phyloP scores from a whole-genome alignment of 495 filamentous ascomycete species.

The Xylaria venustula region DNA sequence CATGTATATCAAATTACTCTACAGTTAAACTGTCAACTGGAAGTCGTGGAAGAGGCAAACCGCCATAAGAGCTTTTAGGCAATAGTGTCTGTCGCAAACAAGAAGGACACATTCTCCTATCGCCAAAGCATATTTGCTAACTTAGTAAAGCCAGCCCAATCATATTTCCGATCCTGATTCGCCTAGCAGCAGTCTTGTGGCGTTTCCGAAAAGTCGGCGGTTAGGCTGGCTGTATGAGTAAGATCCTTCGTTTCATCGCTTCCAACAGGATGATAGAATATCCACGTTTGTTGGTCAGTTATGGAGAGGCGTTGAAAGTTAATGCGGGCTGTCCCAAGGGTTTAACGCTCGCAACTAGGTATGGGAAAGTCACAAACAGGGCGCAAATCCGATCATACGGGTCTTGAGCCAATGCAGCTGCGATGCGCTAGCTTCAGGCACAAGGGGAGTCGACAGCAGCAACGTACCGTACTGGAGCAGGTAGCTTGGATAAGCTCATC shows the following conservation, averaged over 20 bases:
- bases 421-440: slow-evolving; percentile 15
- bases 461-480: background rate
- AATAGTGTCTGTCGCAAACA: background rate
- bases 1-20: too few relatives aligned
- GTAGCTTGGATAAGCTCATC: background rate
- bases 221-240: too few relatives aligned
- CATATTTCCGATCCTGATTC: background rate
- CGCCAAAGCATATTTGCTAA: background rate
- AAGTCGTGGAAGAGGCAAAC: too few relatives aligned
- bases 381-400: slow-evolving; percentile 4
- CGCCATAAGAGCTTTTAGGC: too few relatives aligned
- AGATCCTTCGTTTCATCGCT: background rate
- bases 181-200: background rate
- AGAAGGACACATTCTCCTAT: background rate
- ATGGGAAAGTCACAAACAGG: background rate
- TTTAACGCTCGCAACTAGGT: too few relatives aligned
- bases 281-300: background rate
- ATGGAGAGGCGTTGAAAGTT: too few relatives aligned
- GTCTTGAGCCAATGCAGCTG: background rate
- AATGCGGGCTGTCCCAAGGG: too few relatives aligned
- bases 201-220: background rate
- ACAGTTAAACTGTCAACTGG: too few relatives aligned
- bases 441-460: background rate
- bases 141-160: too few relatives aligned
- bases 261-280: background rate